Conservation (phyloP, 106 monocot genomes). For the Agapanthus africanus region DNA sequence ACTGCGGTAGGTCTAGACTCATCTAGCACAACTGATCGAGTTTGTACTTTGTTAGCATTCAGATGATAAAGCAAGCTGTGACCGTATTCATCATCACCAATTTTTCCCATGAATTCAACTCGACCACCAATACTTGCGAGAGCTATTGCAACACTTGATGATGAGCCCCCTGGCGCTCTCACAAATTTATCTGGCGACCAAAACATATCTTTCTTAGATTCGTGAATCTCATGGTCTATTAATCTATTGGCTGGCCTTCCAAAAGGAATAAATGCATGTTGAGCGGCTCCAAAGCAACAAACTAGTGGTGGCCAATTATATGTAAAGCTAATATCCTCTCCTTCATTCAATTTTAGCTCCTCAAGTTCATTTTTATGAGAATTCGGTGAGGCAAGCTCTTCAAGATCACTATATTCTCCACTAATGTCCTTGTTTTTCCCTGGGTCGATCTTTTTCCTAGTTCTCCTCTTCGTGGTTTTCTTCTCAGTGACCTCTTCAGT, state of each 20-base stretch:
- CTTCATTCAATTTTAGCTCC: constrained; percentile 19
- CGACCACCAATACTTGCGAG: constrained; percentile 69
- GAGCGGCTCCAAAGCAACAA: constrained; percentile 85
- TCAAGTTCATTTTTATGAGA: constrained; percentile 13
- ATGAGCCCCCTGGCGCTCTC: constrained; percentile 76
- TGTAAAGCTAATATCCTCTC: constrained; percentile 48
- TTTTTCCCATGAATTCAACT: constrained; percentile 84
- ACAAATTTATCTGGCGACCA: constrained; percentile 67
- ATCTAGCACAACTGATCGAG: constrained; percentile 51
- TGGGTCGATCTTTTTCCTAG: constrained; percentile 22
- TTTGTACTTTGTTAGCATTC: constrained; percentile 68
- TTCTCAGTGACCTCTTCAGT: constrained; percentile 15
- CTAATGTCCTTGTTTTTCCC: constrained; percentile 12
- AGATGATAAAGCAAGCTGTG: constrained; percentile 56
- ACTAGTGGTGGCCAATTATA: constrained; percentile 74
- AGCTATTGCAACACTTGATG: constrained; percentile 70
- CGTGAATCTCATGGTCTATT: constrained; percentile 72
- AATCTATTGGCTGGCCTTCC: constrained; percentile 77
- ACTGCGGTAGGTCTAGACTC: constrained; percentile 40
- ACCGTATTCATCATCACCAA: constrained; percentile 89
- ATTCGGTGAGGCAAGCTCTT: constrained; percentile 10
- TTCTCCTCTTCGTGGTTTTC: constrained; percentile 33
- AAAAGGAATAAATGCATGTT: constrained; percentile 73
- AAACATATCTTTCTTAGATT: constrained; percentile 55
- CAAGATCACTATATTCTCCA: constrained; percentile 11